A percentile compares a stretch with the other conserved stretches of the same genome.
Evolutionary conservation across 2,329 filamentous ascomycete species (phyloP).

Genomic region (Epicoccum sorghinum): DNA sequence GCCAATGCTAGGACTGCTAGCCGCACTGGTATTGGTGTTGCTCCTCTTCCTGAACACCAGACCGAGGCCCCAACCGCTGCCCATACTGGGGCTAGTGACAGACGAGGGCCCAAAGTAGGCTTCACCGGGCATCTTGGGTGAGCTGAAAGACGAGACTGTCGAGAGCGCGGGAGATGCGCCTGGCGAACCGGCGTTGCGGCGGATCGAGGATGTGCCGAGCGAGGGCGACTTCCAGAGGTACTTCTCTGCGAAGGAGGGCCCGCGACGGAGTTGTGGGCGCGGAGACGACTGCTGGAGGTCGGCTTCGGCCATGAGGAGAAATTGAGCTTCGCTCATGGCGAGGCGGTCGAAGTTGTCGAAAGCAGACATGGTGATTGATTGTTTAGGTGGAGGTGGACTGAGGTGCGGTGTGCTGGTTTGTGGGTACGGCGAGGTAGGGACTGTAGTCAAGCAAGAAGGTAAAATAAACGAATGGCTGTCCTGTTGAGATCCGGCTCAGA

Average conservation of each 20-base stretch:
- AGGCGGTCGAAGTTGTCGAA: constrained; percentile 20
- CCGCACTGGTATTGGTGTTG: constrained; percentile 7
- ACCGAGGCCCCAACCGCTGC: constrained; percentile 14
- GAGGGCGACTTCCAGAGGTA: constrained; percentile 14
- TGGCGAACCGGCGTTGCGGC: constrained; percentile 3
- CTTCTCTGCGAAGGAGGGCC: constrained; percentile 15
- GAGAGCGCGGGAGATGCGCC: constrained; percentile 6
- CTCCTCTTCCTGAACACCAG: constrained; percentile 14
- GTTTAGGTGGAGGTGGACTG: not conserved
- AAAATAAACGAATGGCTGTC: constrained; percentile 16
- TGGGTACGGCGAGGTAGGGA: constrained; percentile 7
- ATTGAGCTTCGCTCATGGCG: constrained; percentile 18
- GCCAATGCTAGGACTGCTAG: constrained; percentile 14
- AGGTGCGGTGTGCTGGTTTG: not conserved
- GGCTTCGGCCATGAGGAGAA: constrained; percentile 15
- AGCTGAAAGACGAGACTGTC: constrained; percentile 8
- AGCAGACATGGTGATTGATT: constrained; percentile 8
- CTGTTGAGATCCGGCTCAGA: constrained; percentile 18
- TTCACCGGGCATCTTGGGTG: constrained; percentile 6
- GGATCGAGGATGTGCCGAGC: constrained; percentile 11
- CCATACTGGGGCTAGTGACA: constrained; percentile 12
- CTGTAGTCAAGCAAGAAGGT: constrained; percentile 3
- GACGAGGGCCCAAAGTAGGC: constrained; percentile 8
- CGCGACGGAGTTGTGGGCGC: constrained; percentile 1
- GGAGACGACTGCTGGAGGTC: not conserved